Evolutionary conservation across 805 yeast species (phyloP), one percentile per base, ranked within the genome.

Genomic region (Jamesozyma jinghongensis): DNA sequence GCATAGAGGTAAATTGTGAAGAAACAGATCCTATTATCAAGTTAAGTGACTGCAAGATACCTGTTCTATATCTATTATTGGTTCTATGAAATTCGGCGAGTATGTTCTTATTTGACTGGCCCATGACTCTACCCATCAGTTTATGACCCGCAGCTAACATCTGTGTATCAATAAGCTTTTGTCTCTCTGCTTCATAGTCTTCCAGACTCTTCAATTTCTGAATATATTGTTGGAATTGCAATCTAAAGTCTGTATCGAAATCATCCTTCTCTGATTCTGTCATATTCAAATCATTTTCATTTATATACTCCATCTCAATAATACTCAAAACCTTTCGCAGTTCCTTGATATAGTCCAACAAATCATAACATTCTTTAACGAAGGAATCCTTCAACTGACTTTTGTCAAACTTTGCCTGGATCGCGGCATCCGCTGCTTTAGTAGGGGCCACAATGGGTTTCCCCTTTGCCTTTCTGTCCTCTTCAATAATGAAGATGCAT

Each of bases 171-270:
- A 59, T 53, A 16, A 55, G 35, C 20, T 50, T 44, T 6, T 52
- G 53, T 44, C 83, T 62, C 41, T 70, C 66, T 4, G 51, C 47
- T 53, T 81, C 85, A 47, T 80, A 76, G 3, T 64, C 59, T 42
- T 72, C 76, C 37, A 75, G 53, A 40, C 65, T 54, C 43, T 70
- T 72, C 36, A 75, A 65, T 51, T 75, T 70, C 42, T 72, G 74
- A 44, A 69, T 69, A 47, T 74, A 63, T 42, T 69, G 68, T 47
- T 74, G 79, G 35, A 77, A 49, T 51, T 74, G 73, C 19, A 69
- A 50, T 42, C 75, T 68, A 33, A 75, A 65, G 43, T 75, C 77
- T 36, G 74, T 71, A 47, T 77, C 83, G 18, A 78, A 67, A 29
- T 68, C 66, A 44, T 75, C 75, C 49, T 76, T 73, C 31, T 76